Evolutionary conservation across 1,139 yeast genomes (phyloP), one percentile per base, ranked within the genome.

Genomic region (Yamadazyma pseudoaaseri): DNA sequence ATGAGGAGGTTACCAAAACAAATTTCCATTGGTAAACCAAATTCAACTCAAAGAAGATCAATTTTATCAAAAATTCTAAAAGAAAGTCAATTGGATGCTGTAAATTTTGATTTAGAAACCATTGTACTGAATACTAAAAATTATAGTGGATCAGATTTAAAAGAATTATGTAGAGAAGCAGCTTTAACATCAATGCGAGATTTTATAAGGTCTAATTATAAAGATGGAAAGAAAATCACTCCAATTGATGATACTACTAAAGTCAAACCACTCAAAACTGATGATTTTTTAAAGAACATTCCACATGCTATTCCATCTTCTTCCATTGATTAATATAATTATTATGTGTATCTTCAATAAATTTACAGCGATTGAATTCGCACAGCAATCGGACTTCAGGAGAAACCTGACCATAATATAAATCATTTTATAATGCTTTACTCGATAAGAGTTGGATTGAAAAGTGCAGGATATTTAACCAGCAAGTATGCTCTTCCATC

Each of bases 1-100:
- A 67, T 90, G 59, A 76, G 98, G 60, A 76, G 98, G 54, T 74
- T 92, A 78, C 97, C 98, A 7, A 92, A 92, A 56, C 74, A 89
- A 35, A 90, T 92, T 58, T 79, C 92, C 2, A 81, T 92, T 21
- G 72, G 77, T 3, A 71, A 85, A 47, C 98, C 98, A 2, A 73
- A 76, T 43, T 60, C 72, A 1, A 66, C 61, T 4, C 95, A 92
- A 57, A 70, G 98, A 37, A 61, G 65, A 33, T 74, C 82, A 39
- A 90, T 92, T 34, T 67, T 92, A 36, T 56, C 60, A 17, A 79
- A 89, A 33, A 63, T 87, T 38, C 67, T 92, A 37, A 66, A 73
- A 31, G 90, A 78, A 28, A 81, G 92, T 6, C 66, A 71, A 26
- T 51, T 84, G 3, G 86, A 79, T 41, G 62, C 66, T 1, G 51